phyloP scores from a whole-genome alignment of 2,329 filamentous ascomycete species.

The Ophiocordyceps camponoti-leonardi region DNA sequence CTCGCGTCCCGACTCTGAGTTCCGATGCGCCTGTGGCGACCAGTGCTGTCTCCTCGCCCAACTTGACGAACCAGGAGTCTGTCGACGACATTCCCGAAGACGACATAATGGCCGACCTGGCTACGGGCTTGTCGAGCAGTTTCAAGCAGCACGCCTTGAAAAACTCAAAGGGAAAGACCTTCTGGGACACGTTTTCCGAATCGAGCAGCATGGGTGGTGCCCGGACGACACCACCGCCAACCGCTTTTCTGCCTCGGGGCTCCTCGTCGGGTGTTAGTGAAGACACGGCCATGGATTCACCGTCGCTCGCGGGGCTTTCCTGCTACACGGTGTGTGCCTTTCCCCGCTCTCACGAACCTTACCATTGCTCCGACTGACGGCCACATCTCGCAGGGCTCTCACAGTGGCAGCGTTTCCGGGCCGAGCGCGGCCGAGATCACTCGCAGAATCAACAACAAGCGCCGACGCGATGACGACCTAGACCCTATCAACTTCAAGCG shows the following conservation, averaged over 20 bases:
- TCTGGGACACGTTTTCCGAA: slow-evolving; percentile 66
- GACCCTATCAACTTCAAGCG: slow-evolving; percentile 80
- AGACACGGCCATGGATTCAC: slow-evolving; percentile 58
- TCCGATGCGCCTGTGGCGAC: slow-evolving; percentile 29
- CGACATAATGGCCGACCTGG: slow-evolving; percentile 42
- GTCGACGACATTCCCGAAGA: slow-evolving; percentile 58
- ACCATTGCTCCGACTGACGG: slow-evolving; percentile 2
- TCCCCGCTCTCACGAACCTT: background rate
- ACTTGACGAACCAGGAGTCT: slow-evolving; percentile 42
- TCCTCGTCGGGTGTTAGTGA: slow-evolving; percentile 48
- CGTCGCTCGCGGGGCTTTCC: slow-evolving; percentile 23
- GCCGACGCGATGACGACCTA: slow-evolving; percentile 81
- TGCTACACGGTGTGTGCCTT: slow-evolving; percentile 15
- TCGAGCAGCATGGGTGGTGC: slow-evolving; percentile 34
- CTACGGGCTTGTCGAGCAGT: slow-evolving; percentile 35
- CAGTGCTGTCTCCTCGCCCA: slow-evolving; percentile 53
- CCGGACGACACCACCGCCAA: slow-evolving; percentile 46
- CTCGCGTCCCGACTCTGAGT: slow-evolving; percentile 17
- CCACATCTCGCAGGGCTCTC: slow-evolving; percentile 4
- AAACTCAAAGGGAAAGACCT: slow-evolving; percentile 51
- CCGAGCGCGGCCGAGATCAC: slow-evolving; percentile 60
- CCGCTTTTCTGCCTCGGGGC: slow-evolving; percentile 40
- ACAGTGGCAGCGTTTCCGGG: slow-evolving; percentile 20
- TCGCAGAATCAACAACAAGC: slow-evolving; percentile 61
- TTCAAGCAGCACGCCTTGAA: slow-evolving; percentile 61